Conservation (phyloP, 345 rosid genomes). For the Populus euphratica region DNA sequence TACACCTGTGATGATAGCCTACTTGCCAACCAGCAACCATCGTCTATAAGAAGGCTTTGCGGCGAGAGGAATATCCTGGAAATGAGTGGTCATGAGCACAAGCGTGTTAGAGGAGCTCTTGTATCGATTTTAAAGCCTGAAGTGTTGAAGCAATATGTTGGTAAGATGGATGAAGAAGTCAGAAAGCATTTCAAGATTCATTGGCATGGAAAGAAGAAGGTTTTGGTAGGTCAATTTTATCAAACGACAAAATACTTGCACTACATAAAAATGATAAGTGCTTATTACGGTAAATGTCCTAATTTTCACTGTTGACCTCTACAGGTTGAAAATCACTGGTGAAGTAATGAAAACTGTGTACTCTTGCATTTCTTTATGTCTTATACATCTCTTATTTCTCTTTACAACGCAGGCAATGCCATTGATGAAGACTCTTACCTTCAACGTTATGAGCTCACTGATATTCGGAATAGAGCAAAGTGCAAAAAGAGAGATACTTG, state of each 20-base stretch:
- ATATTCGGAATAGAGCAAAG: slow-evolving; percentile 30
- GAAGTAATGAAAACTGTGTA: too few species aligned
- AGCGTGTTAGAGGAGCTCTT: slow-evolving; percentile 30
- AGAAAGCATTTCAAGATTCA: slow-evolving; percentile 26
- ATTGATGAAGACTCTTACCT: slow-evolving; percentile 37
- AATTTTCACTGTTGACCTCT: too few species aligned
- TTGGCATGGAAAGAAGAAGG: slow-evolving; percentile 34
- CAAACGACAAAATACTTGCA: too few species aligned
- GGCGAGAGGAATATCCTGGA: slow-evolving; percentile 31
- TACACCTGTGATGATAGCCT: slow-evolving; percentile 12
- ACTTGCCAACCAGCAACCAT: slow-evolving; percentile 14
- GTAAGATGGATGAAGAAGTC: slow-evolving; percentile 32
- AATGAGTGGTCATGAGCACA: slow-evolving; percentile 32
- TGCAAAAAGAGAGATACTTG: slow-evolving; percentile 13
- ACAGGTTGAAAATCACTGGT: too few species aligned
- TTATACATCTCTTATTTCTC: background rate
- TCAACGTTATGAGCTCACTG: slow-evolving; percentile 27
- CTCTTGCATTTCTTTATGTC: background rate
- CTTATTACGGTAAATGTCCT: too few species aligned
- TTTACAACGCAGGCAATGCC: slow-evolving; percentile 21
- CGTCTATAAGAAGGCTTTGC: slow-evolving; percentile 11
- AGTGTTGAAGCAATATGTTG: slow-evolving; percentile 27
- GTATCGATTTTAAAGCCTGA: slow-evolving; percentile 33
- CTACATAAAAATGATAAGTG: too few species aligned
- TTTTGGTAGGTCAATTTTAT: slow-evolving; percentile 13